These are phyloP conservation scores for Aspergillus hortae DNA, from an alignment of 2,329 filamentous ascomycete species.

Conservation along the genomic window DNA sequence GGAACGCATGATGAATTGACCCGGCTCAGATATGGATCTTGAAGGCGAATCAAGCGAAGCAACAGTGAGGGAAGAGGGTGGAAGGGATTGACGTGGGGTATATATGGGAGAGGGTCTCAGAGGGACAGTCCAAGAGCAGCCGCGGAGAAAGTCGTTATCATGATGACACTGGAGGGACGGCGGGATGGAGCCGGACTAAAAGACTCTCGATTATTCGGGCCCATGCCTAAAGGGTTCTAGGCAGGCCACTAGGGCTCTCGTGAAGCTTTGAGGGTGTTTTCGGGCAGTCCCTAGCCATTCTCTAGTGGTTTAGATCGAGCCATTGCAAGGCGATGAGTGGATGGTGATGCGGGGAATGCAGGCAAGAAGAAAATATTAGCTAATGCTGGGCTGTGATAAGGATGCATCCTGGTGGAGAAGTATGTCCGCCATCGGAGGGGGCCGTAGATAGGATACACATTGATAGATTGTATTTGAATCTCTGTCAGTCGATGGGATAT, in stretches of 20 bases:
- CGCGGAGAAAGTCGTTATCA: constrained; percentile 10
- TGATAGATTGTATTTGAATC: no score
- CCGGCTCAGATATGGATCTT: neutral
- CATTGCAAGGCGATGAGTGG: no score
- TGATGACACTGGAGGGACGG: neutral
- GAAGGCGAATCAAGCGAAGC: neutral
- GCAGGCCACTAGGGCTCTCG: no score
- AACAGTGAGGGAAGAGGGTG: no score
- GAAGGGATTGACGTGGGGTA: neutral
- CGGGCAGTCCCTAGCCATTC: no score
- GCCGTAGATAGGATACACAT: neutral
- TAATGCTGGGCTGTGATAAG: neutral
- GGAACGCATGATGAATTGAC: constrained; percentile 22
- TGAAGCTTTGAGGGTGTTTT: no score
- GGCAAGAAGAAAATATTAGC: neutral
- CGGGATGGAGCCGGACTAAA: neutral
- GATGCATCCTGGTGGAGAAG: neutral
- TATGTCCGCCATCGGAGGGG: neutral
- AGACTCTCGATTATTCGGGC: neutral
- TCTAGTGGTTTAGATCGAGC: no score
- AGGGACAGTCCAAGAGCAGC: neutral
- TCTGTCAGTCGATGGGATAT: no score
- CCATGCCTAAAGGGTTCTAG: no score
- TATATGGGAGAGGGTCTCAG: neutral
- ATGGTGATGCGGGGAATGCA: no score